These are phyloP conservation scores for Apiospora koreana DNA, from an alignment of 2,329 filamentous ascomycete genomes.

Conservation along the genomic window DNA sequence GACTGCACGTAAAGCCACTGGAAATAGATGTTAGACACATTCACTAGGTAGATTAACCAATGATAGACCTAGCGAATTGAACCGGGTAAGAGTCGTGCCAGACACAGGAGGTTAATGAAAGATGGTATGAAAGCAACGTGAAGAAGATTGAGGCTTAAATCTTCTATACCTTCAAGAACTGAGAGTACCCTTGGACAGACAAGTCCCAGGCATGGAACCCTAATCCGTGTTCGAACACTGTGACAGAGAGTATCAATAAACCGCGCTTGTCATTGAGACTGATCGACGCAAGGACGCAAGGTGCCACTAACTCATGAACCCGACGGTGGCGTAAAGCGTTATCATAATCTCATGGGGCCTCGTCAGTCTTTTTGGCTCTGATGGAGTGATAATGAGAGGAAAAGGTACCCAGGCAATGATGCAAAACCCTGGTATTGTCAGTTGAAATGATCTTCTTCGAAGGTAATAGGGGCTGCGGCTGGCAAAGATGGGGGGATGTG, in stretches of 20 bases:
- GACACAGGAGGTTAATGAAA: not conserved
- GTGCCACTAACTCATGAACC: conserved; percentile 13
- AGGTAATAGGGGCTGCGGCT: not conserved
- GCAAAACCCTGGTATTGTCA: conserved; percentile 16
- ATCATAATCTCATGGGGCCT: not conserved
- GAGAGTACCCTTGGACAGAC: conserved; percentile 5
- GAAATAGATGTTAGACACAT: not conserved
- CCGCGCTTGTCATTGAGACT: not conserved
- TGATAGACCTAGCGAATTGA: not conserved
- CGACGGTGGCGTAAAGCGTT: conserved; percentile 9
- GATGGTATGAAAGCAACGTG: not conserved
- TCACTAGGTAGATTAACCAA: not conserved
- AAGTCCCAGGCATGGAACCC: conserved; percentile 27
- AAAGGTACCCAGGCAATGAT: conserved; percentile 18
- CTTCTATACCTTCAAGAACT: not conserved
- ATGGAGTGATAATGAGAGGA: not conserved
- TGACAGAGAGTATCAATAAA: not conserved
- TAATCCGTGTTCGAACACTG: conserved; percentile 25
- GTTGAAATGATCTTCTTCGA: too few species aligned
- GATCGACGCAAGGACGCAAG: too few species aligned
- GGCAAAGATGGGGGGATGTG: not conserved
- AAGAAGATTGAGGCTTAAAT: not conserved
- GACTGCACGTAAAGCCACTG: not conserved
- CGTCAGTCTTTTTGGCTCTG: not conserved
- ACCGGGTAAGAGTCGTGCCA: too few species aligned